Percentiles rank a stretch among this genome's conserved stretches.
Evolutionary conservation across 257 asterid genomes (phyloP).

Genomic region (Gentiana straminea): DNA sequence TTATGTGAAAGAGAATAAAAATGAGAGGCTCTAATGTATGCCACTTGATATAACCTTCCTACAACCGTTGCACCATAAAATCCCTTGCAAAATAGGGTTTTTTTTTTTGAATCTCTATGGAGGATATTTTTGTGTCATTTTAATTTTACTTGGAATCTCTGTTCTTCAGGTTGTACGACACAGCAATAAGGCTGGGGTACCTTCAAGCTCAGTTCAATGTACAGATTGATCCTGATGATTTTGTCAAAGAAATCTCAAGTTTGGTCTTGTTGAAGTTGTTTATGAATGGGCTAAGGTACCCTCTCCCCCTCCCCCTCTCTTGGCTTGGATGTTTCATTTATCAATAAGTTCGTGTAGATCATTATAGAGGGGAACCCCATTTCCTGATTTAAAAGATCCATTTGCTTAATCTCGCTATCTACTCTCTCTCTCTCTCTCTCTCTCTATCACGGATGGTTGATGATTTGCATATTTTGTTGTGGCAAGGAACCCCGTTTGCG

Average conservation of each 20-base stretch:
- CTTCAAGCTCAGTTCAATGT: constrained; percentile 69
- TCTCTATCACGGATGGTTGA: neutral
- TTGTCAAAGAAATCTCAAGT: constrained; percentile 89
- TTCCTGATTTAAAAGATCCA: too few species aligned
- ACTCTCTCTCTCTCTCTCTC: neutral
- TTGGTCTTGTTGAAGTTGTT: constrained; percentile 95
- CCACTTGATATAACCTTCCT: too few species aligned
- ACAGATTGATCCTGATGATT: constrained; percentile 81
- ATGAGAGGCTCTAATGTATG: too few species aligned
- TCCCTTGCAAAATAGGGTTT: too few species aligned
- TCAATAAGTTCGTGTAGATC: too few species aligned
- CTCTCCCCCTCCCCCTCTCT: constrained; percentile 10
- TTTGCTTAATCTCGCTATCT: too few species aligned
- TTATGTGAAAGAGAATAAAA: too few species aligned
- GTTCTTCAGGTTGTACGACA: constrained; percentile 55
- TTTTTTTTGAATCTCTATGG: too few species aligned
- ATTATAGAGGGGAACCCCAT: too few species aligned
- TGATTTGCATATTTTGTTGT: neutral
- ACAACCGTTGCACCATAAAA: too few species aligned
- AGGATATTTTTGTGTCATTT: too few species aligned
- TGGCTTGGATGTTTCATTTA: too few species aligned
- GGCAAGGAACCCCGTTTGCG: constrained; percentile 95
- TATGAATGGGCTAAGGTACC: constrained; percentile 97
- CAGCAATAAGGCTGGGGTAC: constrained; percentile 77
- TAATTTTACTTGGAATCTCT: neutral